A percentile compares a stretch with the other conserved stretches of the same genome.
These are phyloP conservation scores for Penicillium brevicompactum DNA, from an alignment of 2,329 filamentous ascomycete species.

Conservation along the genomic window DNA sequence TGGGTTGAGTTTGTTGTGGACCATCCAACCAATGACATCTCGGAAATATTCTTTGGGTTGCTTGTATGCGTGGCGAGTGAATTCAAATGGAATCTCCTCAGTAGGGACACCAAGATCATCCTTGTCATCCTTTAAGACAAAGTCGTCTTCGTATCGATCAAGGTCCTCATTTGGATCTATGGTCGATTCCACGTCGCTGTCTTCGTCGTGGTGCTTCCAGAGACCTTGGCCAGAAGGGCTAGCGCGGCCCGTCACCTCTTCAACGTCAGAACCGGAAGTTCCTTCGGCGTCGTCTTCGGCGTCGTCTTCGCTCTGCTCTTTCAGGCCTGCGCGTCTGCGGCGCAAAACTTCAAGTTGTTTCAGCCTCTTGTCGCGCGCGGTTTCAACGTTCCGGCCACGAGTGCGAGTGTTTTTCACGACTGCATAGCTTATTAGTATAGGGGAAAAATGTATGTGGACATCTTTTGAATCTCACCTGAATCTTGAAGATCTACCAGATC, in stretches of 20 bases:
- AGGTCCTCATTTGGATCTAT: slow-evolving; percentile 45
- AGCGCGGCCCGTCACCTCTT: slow-evolving; percentile 7
- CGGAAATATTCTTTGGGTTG: slow-evolving; percentile 73
- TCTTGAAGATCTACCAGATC: slow-evolving; percentile 49
- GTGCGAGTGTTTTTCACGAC: slow-evolving; percentile 44
- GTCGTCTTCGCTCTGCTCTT: slow-evolving; percentile 23
- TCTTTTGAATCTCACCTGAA: slow-evolving; percentile 35
- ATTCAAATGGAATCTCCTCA: slow-evolving; percentile 66
- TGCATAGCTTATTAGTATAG: slow-evolving; percentile 14
- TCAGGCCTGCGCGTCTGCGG: slow-evolving; percentile 45
- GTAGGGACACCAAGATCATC: slow-evolving; percentile 60
- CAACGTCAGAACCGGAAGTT: slow-evolving; percentile 15
- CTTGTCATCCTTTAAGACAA: slow-evolving; percentile 66
- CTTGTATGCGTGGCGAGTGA: slow-evolving; percentile 66
- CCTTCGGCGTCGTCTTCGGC: slow-evolving; percentile 17
- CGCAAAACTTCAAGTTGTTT: slow-evolving; percentile 47
- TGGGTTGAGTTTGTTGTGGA: slow-evolving; percentile 76
- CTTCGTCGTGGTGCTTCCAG: slow-evolving; percentile 18
- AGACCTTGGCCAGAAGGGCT: slow-evolving; percentile 2
- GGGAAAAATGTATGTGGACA: background rate
- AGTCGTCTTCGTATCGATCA: slow-evolving; percentile 63
- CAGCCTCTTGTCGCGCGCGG: slow-evolving; percentile 41
- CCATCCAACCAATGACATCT: slow-evolving; percentile 76
- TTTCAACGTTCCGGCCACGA: slow-evolving; percentile 42
- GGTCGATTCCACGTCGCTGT: slow-evolving; percentile 36